These are phyloP conservation scores for Sporothrix dimorphospora DNA, from an alignment of 2,329 filamentous ascomycete genomes.

Conservation along the genomic window DNA sequence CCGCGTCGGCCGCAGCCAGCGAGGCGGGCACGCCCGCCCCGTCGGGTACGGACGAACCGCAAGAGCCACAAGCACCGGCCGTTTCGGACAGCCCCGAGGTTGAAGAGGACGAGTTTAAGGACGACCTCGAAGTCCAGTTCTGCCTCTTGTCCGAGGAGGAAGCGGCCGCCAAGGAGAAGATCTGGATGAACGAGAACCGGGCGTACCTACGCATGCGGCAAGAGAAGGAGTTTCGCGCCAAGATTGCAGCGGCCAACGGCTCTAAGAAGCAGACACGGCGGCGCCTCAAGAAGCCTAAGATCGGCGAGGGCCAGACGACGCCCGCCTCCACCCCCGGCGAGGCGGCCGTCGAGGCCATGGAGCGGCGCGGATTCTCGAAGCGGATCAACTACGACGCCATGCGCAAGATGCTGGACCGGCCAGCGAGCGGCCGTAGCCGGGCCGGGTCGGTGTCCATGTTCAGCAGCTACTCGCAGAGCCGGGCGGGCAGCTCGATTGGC, in stretches of 20 bases:
- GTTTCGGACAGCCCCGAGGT: conserved; percentile 67
- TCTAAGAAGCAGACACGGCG: conserved; percentile 43
- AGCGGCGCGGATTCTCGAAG: conserved; percentile 70
- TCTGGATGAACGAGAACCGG: conserved; percentile 95
- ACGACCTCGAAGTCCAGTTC: conserved; percentile 83
- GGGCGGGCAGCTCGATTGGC: conserved; percentile 40
- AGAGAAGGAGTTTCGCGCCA: conserved; percentile 76
- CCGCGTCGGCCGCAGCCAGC: conserved; percentile 2
- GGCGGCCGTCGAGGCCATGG: conserved; percentile 70
- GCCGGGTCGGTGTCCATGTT: conserved; percentile 53
- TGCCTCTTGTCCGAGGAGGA: conserved; percentile 77
- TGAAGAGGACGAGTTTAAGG: conserved; percentile 79
- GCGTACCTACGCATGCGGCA: conserved; percentile 89
- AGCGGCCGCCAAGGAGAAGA: conserved; percentile 79
- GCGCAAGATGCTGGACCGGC: conserved; percentile 57
- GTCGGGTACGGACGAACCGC: not conserved
- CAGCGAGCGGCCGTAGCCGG: conserved; percentile 41
- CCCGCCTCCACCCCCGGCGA: conserved; percentile 70
- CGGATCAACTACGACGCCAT: conserved; percentile 75
- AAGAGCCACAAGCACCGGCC: not conserved
- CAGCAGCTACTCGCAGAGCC: conserved; percentile 47
- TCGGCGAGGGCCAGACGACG: conserved; percentile 67
- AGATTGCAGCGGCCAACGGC: conserved; percentile 49
- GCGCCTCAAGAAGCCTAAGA: conserved; percentile 58
- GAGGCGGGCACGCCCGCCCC: conserved; percentile 12